Evolutionary conservation across 2,329 filamentous ascomycete species (phyloP).

Genomic region (Raffaelea ambrosiae): DNA sequence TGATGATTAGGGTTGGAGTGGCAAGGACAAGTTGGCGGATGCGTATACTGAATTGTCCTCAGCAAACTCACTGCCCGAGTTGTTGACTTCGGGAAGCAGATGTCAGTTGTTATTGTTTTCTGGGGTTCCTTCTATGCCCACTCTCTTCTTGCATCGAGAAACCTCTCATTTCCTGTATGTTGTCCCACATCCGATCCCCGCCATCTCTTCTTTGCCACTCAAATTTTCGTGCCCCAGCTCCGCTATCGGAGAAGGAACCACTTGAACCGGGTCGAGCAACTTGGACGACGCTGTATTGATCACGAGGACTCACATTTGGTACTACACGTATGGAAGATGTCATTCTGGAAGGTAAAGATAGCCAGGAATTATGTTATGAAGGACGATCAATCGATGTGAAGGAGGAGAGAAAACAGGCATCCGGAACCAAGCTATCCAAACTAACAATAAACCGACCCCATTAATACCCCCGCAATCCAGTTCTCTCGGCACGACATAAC

Average conservation of each 20-base stretch:
- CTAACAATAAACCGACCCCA: background rate
- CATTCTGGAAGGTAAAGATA: conserved; percentile 2
- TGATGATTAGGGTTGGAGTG: conserved; percentile 83
- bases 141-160: background rate
- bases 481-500: no score
- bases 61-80: conserved; percentile 64
- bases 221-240: background rate
- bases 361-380: background rate
- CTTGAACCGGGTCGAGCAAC: no score
- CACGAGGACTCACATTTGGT: conserved; percentile 28
- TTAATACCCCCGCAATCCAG: no score
- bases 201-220: background rate
- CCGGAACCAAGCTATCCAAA: no score
- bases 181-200: background rate
- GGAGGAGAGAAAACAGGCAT: background rate
- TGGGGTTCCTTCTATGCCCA: background rate
- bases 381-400: background rate
- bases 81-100: conserved; percentile 48
- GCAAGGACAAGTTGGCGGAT: conserved; percentile 83
- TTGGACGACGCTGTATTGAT: no score
- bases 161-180: background rate
- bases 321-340: conserved; percentile 18
- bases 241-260: background rate
- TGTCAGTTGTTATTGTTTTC: background rate
- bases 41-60: conserved; percentile 82